Evolutionary conservation across 805 yeast genomes (phyloP).

Genomic region (Kodamaea jinghongensis): DNA sequence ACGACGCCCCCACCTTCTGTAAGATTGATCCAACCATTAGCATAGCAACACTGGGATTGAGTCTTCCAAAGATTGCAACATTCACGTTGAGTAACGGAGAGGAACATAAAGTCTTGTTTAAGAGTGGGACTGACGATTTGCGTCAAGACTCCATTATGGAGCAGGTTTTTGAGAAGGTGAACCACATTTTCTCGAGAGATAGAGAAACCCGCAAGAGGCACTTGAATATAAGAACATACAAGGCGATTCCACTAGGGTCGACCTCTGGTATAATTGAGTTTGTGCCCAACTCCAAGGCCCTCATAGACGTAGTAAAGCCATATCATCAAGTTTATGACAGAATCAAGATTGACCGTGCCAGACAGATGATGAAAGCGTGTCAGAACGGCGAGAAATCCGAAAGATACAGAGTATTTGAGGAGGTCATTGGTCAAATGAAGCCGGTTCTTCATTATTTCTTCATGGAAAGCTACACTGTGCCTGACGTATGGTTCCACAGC

Average conservation of each 20-base stretch:
- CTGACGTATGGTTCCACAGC: constrained; percentile 72
- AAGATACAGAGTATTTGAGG: constrained; percentile 44
- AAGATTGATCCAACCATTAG: constrained; percentile 44
- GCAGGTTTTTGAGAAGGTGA: constrained; percentile 89
- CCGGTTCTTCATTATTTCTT: constrained; percentile 77
- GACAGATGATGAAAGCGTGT: constrained; percentile 58
- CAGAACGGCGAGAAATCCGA: constrained; percentile 46
- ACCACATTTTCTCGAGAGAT: constrained; percentile 56
- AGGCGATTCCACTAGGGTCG: constrained; percentile 87
- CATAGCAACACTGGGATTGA: constrained; percentile 80
- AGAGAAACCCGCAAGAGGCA: constrained; percentile 54
- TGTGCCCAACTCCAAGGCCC: constrained; percentile 71
- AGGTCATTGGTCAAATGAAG: constrained; percentile 47
- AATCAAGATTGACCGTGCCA: constrained; percentile 53
- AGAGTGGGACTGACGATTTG: constrained; percentile 87
- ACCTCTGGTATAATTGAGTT: constrained; percentile 86
- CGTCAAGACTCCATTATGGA: constrained; percentile 98
- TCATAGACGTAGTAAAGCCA: constrained; percentile 64
- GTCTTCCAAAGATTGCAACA: constrained; percentile 77
- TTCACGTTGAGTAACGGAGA: constrained; percentile 58
- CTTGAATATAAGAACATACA: constrained; percentile 74
- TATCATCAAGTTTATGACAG: constrained; percentile 54
- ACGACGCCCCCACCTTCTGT: constrained; percentile 48
- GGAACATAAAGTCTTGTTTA: constrained; percentile 58
- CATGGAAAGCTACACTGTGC: constrained; percentile 58